phyloP scores from a whole-genome alignment of 148 eudicot species.

The Diospyros kaki region DNA sequence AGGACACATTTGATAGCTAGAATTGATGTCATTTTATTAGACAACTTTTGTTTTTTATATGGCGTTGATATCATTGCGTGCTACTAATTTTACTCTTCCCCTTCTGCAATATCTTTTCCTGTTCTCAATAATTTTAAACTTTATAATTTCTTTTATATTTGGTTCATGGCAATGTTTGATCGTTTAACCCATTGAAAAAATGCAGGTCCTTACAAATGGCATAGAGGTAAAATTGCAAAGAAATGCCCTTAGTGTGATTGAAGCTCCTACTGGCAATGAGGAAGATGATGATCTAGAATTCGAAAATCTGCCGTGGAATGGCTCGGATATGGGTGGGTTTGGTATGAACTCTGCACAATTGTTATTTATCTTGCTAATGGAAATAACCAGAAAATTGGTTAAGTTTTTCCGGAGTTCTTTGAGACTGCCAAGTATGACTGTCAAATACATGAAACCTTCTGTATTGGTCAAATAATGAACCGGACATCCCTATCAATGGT shows the following conservation, averaged over 20 bases:
- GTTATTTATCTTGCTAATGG: background rate
- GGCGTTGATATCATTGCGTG: background rate
- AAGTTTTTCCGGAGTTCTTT: no score
- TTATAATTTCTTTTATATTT: no score
- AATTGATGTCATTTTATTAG: background rate
- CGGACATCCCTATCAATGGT: no score
- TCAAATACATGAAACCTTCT: background rate
- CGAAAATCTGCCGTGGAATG: conserved; percentile 50
- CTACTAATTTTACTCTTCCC: background rate
- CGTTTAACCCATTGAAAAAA: background rate
- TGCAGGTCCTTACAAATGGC: conserved; percentile 67
- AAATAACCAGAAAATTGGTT: no score
- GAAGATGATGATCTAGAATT: conserved; percentile 62
- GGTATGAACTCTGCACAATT: background rate
- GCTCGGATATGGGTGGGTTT: conserved; percentile 43
- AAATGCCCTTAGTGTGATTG: conserved; percentile 65
- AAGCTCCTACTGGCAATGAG: conserved; percentile 70
- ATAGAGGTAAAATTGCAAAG: conserved; percentile 71
- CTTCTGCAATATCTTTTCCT: no score
- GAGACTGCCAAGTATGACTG: no score
- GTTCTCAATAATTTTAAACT: no score
- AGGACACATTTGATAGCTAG: background rate
- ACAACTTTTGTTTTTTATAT: background rate
- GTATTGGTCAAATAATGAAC: background rate
- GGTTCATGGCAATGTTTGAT: background rate